phyloP scores from a whole-genome alignment of 352 stramenopile species.

The Pythium insidiosum region DNA sequence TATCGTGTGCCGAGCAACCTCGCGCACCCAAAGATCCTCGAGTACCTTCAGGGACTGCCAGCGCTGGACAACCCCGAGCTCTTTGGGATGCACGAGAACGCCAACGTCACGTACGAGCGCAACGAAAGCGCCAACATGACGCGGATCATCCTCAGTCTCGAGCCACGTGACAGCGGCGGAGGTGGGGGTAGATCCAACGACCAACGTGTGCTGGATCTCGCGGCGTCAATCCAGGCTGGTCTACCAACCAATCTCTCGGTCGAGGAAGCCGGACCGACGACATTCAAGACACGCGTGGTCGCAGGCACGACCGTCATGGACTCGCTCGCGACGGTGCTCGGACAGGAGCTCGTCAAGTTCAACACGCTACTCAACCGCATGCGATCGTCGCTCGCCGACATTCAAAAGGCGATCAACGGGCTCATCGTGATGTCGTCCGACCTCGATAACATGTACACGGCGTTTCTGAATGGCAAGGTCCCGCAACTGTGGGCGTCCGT shows the following conservation, averaged over 20 bases:
- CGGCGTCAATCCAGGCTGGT: constrained; percentile 52
- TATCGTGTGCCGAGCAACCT: constrained; percentile 79
- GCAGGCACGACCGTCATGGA: constrained; percentile 84
- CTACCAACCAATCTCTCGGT: constrained; percentile 56
- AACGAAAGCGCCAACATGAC: constrained; percentile 88
- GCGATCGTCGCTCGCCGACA: constrained; percentile 68
- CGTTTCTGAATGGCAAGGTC: constrained; percentile 89
- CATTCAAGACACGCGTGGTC: constrained; percentile 85
- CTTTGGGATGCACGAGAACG: constrained; percentile 96
- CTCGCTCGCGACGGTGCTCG: constrained; percentile 89
- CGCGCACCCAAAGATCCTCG: constrained; percentile 40
- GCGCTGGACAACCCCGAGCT: constrained; percentile 88
- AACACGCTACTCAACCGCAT: constrained; percentile 87
- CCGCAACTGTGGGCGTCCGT: constrained; percentile 85
- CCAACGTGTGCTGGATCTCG: constrained; percentile 76
- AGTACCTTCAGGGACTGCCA: constrained; percentile 83
- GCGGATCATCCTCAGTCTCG: constrained; percentile 82
- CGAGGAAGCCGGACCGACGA: constrained; percentile 86
- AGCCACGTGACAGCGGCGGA: constrained; percentile 70
- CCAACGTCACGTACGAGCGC: constrained; percentile 91
- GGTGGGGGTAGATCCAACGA: constrained; percentile 75
- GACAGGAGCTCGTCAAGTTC: constrained; percentile 93
- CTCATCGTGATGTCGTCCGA: constrained; percentile 93
- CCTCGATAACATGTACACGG: constrained; percentile 94
- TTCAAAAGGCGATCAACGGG: constrained; percentile 78